phyloP scores from a whole-genome alignment of 768 basidiomycete genomes.

The Hemileccinum rubropunctum region DNA sequence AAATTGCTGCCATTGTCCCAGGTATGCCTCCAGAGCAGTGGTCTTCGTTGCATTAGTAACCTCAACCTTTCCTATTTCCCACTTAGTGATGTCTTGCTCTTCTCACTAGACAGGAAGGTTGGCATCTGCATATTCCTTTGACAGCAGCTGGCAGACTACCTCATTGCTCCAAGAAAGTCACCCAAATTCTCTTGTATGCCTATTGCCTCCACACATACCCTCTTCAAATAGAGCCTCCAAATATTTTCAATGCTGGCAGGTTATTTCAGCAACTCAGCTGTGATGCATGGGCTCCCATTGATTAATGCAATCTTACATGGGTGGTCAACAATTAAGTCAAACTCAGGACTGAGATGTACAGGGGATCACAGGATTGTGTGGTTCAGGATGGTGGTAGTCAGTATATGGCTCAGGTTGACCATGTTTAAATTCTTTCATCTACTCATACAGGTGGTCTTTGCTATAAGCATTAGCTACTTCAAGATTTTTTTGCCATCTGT shows the following conservation, averaged over 20 bases:
- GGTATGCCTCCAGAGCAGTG: constrained; percentile 26
- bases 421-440: constrained; percentile 37
- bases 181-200: constrained; percentile 28
- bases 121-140: constrained; percentile 26
- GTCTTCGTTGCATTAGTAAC: constrained; percentile 33
- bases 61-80: constrained; percentile 35
- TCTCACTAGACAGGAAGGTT: constrained; percentile 41
- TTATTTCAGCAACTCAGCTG: constrained; percentile 45
- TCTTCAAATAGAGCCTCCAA: constrained; percentile 11
- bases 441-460: constrained; percentile 36
- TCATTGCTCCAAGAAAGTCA: constrained; percentile 22
- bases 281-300: constrained; percentile 44
- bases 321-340: constrained; percentile 32
- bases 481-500: constrained; percentile 47
- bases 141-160: not conserved
- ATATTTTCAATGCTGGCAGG: constrained; percentile 24
- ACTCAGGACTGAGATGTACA: constrained; percentile 30
- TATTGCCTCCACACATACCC: constrained; percentile 31
- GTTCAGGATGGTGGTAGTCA: constrained; percentile 17
- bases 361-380: constrained; percentile 28
- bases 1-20: constrained; percentile 42
- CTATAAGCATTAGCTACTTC: constrained; percentile 41
- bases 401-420: constrained; percentile 32
- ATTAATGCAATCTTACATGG: constrained; percentile 39
- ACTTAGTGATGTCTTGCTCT: constrained; percentile 45